Base-by-base conservation (phyloP, 257 asterid species). In the Solanum commersonii region DNA sequence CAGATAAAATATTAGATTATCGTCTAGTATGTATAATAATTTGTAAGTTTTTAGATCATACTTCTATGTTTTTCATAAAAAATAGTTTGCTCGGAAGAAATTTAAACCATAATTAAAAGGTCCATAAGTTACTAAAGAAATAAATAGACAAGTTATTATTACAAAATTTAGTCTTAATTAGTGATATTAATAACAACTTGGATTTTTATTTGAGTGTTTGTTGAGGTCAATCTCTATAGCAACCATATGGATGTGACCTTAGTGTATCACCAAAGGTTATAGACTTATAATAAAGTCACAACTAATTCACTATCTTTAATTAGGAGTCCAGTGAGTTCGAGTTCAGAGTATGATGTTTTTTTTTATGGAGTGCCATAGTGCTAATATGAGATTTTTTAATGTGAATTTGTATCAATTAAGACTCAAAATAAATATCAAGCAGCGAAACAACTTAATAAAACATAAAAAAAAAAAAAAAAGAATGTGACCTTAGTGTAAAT, bases 131-230 rank as follows among this genome's bases (percentile, higher is more conserved):
- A 33, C 12, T 1, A 71, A 11, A 70, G 5, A 29, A 31, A 33
- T 29, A 34, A 72, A 33, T 18, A 72, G 14, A 18, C 63, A 2
- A 6, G 8, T 72, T n/a, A 33, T n/a, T n/a, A n/a, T 72, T 33
- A 6, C 4, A 14, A 7, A 10, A 34, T 72, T 72, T 72, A 34
- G 27, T 72, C 14, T 33, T 18, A 33, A 34, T 18, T 72, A 18
- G 13, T 33, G 5, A 71, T 5, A 68, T 12, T 68, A 68, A 27
- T 6, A 35, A 16, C 88, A 86, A 77, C 79, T 88, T 88, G 79
- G 79, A 35, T 12, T 63, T 18, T 84, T 49, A 18, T 83, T 83
- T 35, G 90, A 91, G 90, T 87, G 87, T 87, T 88, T 91, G 87
- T 20, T 49, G 73, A 85, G 88, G 89, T 91, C 88, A 88, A 85